Conservation (phyloP, 179 eudicot genomes). For the Silene coronaria region DNA sequence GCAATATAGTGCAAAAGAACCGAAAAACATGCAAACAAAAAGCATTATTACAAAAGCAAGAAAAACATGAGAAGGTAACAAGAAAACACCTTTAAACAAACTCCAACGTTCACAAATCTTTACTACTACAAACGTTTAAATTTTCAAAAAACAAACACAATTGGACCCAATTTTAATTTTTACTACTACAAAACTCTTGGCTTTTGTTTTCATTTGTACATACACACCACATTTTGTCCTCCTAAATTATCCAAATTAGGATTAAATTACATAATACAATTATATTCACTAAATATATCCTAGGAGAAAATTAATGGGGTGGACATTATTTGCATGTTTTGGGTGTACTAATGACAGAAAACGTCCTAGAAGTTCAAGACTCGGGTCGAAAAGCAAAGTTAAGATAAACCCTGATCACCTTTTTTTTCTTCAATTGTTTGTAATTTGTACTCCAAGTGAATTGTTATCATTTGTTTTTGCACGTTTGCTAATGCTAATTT, state of each 20-base stretch:
- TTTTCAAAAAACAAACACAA: constrained; percentile 28
- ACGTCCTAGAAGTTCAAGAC: constrained; percentile 21
- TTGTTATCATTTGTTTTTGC: too few species aligned
- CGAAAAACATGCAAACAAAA: too few species aligned
- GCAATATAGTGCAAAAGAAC: too few species aligned
- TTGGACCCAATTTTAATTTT: constrained; percentile 24
- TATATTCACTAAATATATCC: neutral
- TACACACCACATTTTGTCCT: neutral
- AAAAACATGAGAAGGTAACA: too few species aligned
- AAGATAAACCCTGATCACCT: neutral
- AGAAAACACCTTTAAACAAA: neutral
- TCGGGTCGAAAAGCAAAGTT: constrained; percentile 21
- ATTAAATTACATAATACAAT: neutral
- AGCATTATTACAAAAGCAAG: too few species aligned
- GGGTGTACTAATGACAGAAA: constrained; percentile 26
- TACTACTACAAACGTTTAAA: constrained; percentile 27
- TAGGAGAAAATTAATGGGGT: constrained; percentile 19
- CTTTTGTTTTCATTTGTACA: constrained; percentile 2
- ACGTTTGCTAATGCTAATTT: too few species aligned
- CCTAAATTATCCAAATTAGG: neutral
- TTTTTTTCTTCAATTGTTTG: neutral
- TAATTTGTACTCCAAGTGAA: too few species aligned
- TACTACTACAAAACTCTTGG: constrained; percentile 1
- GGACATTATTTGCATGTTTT: constrained; percentile 33
- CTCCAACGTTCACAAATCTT: neutral